Percentiles rank a stretch among this genome's conserved stretches.
Conservation (phyloP, 2,329 filamentous ascomycete species). For the Scedosporium apiospermum region DNA sequence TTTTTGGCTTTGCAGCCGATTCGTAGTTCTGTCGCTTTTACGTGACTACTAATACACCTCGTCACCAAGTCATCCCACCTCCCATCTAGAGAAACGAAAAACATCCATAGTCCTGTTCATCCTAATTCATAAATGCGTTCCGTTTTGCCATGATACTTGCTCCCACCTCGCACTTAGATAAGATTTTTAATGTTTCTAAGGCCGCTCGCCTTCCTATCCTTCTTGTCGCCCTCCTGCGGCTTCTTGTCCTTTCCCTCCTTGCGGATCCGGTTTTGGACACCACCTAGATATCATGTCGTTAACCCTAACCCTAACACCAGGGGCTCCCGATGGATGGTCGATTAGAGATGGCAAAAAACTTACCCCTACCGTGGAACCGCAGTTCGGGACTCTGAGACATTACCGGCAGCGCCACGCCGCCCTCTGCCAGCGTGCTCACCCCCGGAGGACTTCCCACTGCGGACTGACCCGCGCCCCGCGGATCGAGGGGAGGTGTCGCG, state of each 20-base stretch:
- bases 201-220: conserved; percentile 26
- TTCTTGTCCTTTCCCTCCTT: conserved; percentile 40
- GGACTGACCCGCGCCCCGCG: conserved; percentile 10
- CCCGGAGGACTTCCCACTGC: neutral
- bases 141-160: neutral
- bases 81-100: too few relatives aligned
- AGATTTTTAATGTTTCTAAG: conserved; percentile 24
- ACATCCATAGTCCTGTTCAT: neutral
- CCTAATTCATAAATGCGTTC: neutral
- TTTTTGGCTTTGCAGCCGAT: neutral
- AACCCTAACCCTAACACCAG: neutral
- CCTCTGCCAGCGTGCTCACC: neutral
- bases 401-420: neutral
- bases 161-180: conserved; percentile 1
- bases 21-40: neutral
- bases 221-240: conserved; percentile 29
- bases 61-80: neutral
- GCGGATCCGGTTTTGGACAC: conserved; percentile 35
- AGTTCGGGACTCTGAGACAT: conserved; percentile 19
- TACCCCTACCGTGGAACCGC: conserved; percentile 37
- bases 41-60: neutral
- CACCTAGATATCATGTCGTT: conserved; percentile 21
- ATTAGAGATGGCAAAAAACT: conserved; percentile 14
- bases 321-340: neutral
- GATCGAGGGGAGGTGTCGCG: conserved; percentile 21